Percentiles rank a stretch among this genome's conserved stretches.
phyloP scores from a whole-genome alignment of 2,329 filamentous ascomycete species.

The Fusarium metavorans region DNA sequence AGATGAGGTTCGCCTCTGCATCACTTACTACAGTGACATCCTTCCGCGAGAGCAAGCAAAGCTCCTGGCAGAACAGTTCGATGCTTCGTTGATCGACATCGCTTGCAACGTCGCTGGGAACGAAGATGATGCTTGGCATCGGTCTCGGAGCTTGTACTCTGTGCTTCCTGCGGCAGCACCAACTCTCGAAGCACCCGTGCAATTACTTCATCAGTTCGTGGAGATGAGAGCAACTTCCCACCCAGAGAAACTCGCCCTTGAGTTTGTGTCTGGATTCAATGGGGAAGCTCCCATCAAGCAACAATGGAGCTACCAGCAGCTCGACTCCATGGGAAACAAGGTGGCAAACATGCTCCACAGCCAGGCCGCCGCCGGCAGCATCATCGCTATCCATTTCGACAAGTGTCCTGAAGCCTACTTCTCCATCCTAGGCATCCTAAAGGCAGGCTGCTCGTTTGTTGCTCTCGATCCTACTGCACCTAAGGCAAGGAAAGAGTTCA shows the following conservation, averaged over 20 bases:
- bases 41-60: constrained; percentile 76
- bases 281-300: constrained; percentile 58
- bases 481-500: constrained; percentile 79
- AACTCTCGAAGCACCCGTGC: constrained; percentile 67
- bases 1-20: constrained; percentile 67
- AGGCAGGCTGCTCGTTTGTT: constrained; percentile 84
- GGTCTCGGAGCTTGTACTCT: constrained; percentile 65
- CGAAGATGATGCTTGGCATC: constrained; percentile 53
- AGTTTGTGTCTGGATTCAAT: constrained; percentile 75
- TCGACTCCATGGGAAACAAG: constrained; percentile 78
- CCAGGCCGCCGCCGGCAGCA: constrained; percentile 65
- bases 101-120: constrained; percentile 60
- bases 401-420: constrained; percentile 90
- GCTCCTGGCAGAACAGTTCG: constrained; percentile 78
- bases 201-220: constrained; percentile 82
- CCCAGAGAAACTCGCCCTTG: constrained; percentile 76
- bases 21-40: constrained; percentile 74
- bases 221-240: constrained; percentile 68
- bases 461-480: constrained; percentile 84
- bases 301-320: constrained; percentile 79
- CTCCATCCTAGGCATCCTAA: constrained; percentile 83
- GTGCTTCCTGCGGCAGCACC: constrained; percentile 71
- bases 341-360: constrained; percentile 74
- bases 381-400: constrained; percentile 83
- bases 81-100: constrained; percentile 72